These are phyloP conservation scores for Colletotrichum sp. DNA, from an alignment of 2,329 filamentous ascomycete genomes.

Conservation along the genomic window DNA sequence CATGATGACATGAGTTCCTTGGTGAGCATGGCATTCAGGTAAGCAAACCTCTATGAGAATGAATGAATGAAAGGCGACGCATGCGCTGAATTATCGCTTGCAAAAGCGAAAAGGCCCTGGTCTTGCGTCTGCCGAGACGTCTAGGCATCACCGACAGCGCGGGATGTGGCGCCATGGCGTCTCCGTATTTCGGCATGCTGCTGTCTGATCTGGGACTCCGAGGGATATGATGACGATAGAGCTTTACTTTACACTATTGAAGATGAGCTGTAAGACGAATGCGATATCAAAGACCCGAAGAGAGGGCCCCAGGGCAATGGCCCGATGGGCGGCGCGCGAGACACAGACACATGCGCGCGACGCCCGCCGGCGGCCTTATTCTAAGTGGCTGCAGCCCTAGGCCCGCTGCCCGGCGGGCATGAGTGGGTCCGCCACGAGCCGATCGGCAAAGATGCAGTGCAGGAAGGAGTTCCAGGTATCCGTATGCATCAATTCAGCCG, in stretches of 20 bases:
- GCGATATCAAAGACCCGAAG: not conserved
- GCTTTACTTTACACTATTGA: not conserved
- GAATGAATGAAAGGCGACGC: not conserved
- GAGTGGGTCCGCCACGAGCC: not conserved
- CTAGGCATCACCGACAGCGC: not conserved
- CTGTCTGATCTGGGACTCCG: not conserved
- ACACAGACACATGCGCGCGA: not conserved
- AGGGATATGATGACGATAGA: not conserved
- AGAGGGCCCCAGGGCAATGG: not conserved
- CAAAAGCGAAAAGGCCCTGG: not conserved
- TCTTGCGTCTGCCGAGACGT: not conserved
- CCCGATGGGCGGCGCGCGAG: not conserved
- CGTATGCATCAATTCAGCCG: not conserved
- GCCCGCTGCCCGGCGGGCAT: conserved; percentile 16
- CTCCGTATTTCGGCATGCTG: not conserved
- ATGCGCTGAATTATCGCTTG: not conserved
- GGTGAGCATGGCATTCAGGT: not conserved
- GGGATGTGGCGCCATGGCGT: not conserved
- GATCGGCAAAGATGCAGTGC: not conserved
- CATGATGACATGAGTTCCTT: not conserved
- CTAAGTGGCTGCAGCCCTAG: not conserved
- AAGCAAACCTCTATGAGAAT: not conserved
- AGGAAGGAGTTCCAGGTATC: not conserved
- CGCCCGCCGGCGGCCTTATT: conserved; percentile 12
- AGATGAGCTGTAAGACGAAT: not conserved